Base-by-base conservation (phyloP, 257 asterid species). In the Nicotiana paniculata region DNA sequence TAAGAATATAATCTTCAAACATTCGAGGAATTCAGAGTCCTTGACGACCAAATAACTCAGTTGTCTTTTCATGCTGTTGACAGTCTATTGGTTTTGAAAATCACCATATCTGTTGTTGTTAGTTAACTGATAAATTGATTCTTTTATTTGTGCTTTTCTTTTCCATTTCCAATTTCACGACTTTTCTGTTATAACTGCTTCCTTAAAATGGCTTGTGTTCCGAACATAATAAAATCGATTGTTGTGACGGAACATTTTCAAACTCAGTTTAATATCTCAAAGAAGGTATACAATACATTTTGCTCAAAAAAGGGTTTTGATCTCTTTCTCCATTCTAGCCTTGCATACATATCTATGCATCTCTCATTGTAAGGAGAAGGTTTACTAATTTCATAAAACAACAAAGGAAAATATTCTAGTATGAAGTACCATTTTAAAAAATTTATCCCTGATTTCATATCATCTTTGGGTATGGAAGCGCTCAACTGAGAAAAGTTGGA, bases 91-190 rank as follows among this genome's bases (percentile, higher is more conserved):
- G 53, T 13, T 1, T 24, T 24, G 4, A 6, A 48, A 24, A 12
- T 74, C 79, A 11, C 39, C 13, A 74, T 21, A 74, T 74, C 8
- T 48, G 15, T 15, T 48, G 9, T 46, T 24, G 15, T 74, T 74
- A 74, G 24, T 74, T 74, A 74, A 46, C 3, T 48, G 26, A 75
- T 51, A 15, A 2, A 0, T 75, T 51, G 46, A 75, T 51, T 75
- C 26, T 75, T 26, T 75, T 75, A 12, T 51, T 48, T 51, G 79
- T 48, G 63, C 35, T 46, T 75, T 75, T 75, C 79, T 75, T 75
- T 75, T 26, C n/a, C 63, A 15, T 32, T 75, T 26, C 9, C 46
- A 75, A 28, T 51, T 15, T 13, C 55, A 26, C 51, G 79, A 26
- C 28, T 33, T 33, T 8, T 67, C 15, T 32, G 75, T 67, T 1